These are phyloP conservation scores for Arctostaphylos glauca DNA, from an alignment of 148 eudicot species.

Conservation along the genomic window DNA sequence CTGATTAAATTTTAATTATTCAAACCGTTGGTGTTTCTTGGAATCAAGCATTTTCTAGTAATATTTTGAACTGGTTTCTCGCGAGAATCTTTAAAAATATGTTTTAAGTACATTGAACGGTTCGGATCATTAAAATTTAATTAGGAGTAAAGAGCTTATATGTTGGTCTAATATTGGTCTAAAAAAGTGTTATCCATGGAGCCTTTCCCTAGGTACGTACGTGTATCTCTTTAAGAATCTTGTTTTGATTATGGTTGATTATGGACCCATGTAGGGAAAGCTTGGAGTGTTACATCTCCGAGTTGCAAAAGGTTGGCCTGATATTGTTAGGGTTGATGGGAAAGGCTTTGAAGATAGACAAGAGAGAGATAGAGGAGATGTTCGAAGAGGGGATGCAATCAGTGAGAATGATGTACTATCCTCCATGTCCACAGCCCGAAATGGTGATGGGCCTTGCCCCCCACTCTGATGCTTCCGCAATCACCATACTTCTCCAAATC, in stretches of 20 bases:
- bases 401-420: slow-evolving; percentile 24
- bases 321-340: slow-evolving; percentile 7
- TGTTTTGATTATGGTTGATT: neutral
- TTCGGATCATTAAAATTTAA: too few species aligned
- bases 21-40: too few species aligned
- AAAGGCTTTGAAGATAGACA: slow-evolving; percentile 19
- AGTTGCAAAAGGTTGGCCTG: slow-evolving; percentile 21
- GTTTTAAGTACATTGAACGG: too few species aligned
- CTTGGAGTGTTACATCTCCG: slow-evolving; percentile 19
- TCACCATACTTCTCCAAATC: slow-evolving; percentile 24
- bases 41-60: too few species aligned
- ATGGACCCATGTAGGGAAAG: slow-evolving; percentile 6
- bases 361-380: slow-evolving; percentile 15
- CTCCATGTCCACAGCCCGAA: slow-evolving; percentile 10
- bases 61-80: too few species aligned
- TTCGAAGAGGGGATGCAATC: slow-evolving; percentile 25
- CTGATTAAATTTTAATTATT: too few species aligned
- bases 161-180: too few species aligned
- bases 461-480: slow-evolving; percentile 14
- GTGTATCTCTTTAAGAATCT: neutral
- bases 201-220: too few species aligned
- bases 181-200: too few species aligned
- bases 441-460: slow-evolving; percentile 18
- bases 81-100: too few species aligned
- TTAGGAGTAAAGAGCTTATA: too few species aligned